Evolutionary conservation across 208 protist species (phyloP).

Genomic region (Leishmania gerbilli): DNA sequence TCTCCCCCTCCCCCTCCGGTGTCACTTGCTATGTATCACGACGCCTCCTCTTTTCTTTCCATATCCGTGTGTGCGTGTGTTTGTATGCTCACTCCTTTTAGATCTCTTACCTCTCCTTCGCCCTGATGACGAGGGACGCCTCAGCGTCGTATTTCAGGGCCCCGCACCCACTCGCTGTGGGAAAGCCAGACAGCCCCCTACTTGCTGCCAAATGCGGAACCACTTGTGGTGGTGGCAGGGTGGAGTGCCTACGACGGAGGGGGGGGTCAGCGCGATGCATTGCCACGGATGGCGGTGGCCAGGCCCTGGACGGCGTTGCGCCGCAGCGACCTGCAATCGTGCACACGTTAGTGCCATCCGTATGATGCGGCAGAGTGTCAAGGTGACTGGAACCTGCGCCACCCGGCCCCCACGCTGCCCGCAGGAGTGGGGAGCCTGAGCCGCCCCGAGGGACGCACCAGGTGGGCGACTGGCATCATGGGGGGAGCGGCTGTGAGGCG

Average conservation of each 20-base stretch:
- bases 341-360: neutral
- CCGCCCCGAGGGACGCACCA: neutral
- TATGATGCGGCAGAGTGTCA: neutral
- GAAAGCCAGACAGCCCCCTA: neutral
- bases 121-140: neutral
- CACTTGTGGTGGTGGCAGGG: neutral
- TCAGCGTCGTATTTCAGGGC: neutral
- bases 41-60: neutral
- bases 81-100: neutral
- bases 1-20: neutral
- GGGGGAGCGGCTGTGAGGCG: neutral
- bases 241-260: neutral
- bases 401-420: neutral
- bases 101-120: neutral
- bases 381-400: neutral
- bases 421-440: neutral
- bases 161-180: neutral
- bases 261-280: neutral
- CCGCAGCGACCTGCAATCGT: neutral
- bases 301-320: neutral
- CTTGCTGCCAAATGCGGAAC: neutral
- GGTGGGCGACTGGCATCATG: neutral
- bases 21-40: neutral
- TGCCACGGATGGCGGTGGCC: neutral
- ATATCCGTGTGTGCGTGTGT: neutral